Evolutionary conservation across 106 monocot genomes (phyloP).

Genomic region (Dendrobium catenatum): DNA sequence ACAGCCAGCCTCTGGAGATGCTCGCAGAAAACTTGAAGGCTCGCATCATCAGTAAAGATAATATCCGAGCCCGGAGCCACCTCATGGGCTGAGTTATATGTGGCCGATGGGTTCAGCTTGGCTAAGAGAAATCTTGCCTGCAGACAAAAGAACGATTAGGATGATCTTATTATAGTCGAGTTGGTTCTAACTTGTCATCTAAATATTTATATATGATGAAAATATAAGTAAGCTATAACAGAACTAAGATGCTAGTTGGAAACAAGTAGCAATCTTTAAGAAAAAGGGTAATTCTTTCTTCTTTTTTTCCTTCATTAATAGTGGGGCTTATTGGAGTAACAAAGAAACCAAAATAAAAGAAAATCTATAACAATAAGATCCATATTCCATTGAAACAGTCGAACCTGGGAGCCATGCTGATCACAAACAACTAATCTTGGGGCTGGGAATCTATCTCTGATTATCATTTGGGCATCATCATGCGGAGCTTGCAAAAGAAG

Average conservation of each 20-base stretch:
- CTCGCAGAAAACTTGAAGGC: slow-evolving; percentile 96
- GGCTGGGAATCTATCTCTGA: slow-evolving; percentile 80
- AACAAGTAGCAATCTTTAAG: too few species aligned
- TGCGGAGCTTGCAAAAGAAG: slow-evolving; percentile 86
- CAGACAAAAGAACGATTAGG: background rate
- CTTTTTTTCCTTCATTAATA: too few species aligned
- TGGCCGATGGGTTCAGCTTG: slow-evolving; percentile 91
- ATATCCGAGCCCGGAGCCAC: slow-evolving; percentile 82
- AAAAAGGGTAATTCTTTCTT: too few species aligned
- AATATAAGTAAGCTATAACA: too few species aligned
- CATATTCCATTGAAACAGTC: too few species aligned
- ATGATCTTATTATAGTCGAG: too few species aligned
- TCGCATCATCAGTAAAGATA: slow-evolving; percentile 98
- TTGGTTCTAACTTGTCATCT: too few species aligned
- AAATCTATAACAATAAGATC: too few species aligned
- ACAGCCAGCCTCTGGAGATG: slow-evolving; percentile 93
- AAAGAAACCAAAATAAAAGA: too few species aligned
- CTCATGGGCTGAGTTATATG: slow-evolving; percentile 80
- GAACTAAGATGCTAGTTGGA: too few species aligned
- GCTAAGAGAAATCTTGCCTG: slow-evolving; percentile 99
- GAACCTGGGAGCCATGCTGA: slow-evolving; percentile 98
- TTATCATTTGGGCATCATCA: slow-evolving; percentile 79
- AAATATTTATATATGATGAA: too few species aligned
- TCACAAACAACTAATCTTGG: slow-evolving; percentile 97
- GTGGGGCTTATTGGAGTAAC: too few species aligned